These are phyloP conservation scores for Raphanus hybrid DNA, from an alignment of 441 rosid genomes.

Conservation along the genomic window DNA sequence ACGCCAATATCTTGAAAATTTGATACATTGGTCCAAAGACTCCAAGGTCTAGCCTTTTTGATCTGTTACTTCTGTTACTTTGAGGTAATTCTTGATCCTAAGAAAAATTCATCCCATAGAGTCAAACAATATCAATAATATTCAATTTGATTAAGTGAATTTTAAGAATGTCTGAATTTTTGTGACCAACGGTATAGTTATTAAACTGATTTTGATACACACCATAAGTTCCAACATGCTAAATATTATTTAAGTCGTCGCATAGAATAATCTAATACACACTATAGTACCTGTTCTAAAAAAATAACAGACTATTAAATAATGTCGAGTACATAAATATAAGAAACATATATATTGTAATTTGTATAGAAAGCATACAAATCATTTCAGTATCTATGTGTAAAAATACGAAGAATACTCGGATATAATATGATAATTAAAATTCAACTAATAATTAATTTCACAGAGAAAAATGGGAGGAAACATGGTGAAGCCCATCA, in stretches of 20 bases:
- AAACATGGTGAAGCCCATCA: not conserved
- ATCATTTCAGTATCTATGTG: not conserved
- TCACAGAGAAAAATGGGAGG: not conserved
- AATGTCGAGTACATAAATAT: not conserved
- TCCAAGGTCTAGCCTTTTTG: slow-evolving; percentile 20
- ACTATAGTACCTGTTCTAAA: not conserved
- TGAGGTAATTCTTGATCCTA: not conserved
- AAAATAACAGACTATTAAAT: not conserved
- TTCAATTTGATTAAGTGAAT: not conserved
- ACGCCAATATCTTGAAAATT: slow-evolving; percentile 29
- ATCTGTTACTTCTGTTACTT: not conserved
- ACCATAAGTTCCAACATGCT: not conserved
- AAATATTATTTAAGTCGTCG: not conserved
- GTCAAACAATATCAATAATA: slow-evolving; percentile 1
- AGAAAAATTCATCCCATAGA: slow-evolving; percentile 10
- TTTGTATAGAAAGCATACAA: not conserved
- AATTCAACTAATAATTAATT: not conserved
- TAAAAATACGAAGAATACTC: not conserved
- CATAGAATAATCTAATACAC: not conserved
- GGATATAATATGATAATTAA: not conserved
- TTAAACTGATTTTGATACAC: not conserved
- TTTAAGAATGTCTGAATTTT: not conserved
- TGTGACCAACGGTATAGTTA: not conserved
- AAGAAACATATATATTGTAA: not conserved
- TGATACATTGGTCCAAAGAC: slow-evolving; percentile 27